Evolutionary conservation across 441 rosid genomes (phyloP).

Genomic region (Brassica hybrid): DNA sequence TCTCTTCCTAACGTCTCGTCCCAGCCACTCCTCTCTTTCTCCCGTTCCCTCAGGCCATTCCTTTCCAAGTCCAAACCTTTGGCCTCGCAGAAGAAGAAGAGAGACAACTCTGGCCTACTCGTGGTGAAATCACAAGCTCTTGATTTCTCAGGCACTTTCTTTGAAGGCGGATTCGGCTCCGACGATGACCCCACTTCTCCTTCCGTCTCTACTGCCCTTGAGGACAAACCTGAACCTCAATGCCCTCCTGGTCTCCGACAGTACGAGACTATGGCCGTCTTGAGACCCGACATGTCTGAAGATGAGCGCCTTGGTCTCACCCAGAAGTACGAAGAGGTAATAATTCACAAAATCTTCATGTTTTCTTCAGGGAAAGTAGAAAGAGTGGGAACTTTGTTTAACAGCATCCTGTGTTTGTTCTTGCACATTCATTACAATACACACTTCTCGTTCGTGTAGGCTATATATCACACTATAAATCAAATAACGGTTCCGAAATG

Average conservation of each 20-base stretch:
- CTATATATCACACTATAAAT: background rate
- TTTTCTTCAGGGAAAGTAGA: too few relatives aligned
- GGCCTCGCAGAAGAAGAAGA: slow-evolving; percentile 34
- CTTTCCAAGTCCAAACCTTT: slow-evolving; percentile 38
- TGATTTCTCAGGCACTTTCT: slow-evolving; percentile 78
- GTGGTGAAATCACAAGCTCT: slow-evolving; percentile 63
- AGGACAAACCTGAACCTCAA: slow-evolving; percentile 75
- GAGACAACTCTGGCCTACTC: slow-evolving; percentile 3
- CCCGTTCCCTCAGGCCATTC: slow-evolving; percentile 49
- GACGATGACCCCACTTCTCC: slow-evolving; percentile 67
- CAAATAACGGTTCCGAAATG: background rate
- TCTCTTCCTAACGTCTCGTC: slow-evolving; percentile 42
- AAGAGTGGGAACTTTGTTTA: too few relatives aligned
- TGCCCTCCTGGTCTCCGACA: slow-evolving; percentile 88
- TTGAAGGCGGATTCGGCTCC: slow-evolving; percentile 74
- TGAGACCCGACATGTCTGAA: slow-evolving; percentile 94
- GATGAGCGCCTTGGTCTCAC: slow-evolving; percentile 81
- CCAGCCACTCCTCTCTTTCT: slow-evolving; percentile 50
- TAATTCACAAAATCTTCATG: too few relatives aligned
- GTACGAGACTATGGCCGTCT: slow-evolving; percentile 80
- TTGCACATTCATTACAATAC: too few relatives aligned
- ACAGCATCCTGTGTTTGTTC: too few relatives aligned
- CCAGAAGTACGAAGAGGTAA: slow-evolving; percentile 85
- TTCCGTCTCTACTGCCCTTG: slow-evolving; percentile 55
- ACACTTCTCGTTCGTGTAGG: background rate